Evolutionary conservation across 179 eudicot genomes (phyloP), one percentile per base, ranked within the genome.

Genomic region (Silene vulgaris): DNA sequence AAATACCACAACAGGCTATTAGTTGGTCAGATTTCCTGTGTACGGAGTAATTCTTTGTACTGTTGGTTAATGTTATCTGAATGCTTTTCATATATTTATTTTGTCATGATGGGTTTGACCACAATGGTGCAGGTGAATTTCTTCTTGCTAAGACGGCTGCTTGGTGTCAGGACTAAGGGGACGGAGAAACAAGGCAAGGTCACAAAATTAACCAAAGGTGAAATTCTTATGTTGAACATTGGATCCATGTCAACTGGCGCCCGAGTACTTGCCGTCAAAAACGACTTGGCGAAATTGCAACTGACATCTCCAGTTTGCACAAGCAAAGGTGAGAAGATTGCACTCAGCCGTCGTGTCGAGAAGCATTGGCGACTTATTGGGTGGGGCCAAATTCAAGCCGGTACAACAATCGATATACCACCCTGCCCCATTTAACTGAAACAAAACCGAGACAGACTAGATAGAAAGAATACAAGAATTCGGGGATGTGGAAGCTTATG

Each of bases 181-280:
- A 81, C 94, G 14, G 97, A 94, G 80, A 94, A 83, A 84, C 96
- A 90, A 73, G 98, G 98, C 28, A 94, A 83, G 80, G 97, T 92
- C 29, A 77, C 92, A 21, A 92, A 94, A 84, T 82, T 94, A 70
- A 65, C 90, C 1, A 94, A 90, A 89, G 88, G 82, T 43, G 98
- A 94, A 84, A 92, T 94, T 9, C 85, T 94, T 1, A 94, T 94
- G 98, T 76, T 92, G 83, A 94, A 92, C 84, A 94, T 90, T 37
- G 97, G 98, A 21, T 94, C 97, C 60, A 94, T 92, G 98, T 94
- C 96, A 3, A 90, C 97, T 0, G 97, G 97, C 8, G 98, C 98
- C 73, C 83, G 93, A 68, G 97, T 92, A 23, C 8, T 90, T 57
- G 98, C 92, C 16, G 94, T 94, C 26, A 94, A 85, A 85, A 91